phyloP scores from a whole-genome alignment of 2,329 filamentous ascomycete species.

The Diaporthe destruens region DNA sequence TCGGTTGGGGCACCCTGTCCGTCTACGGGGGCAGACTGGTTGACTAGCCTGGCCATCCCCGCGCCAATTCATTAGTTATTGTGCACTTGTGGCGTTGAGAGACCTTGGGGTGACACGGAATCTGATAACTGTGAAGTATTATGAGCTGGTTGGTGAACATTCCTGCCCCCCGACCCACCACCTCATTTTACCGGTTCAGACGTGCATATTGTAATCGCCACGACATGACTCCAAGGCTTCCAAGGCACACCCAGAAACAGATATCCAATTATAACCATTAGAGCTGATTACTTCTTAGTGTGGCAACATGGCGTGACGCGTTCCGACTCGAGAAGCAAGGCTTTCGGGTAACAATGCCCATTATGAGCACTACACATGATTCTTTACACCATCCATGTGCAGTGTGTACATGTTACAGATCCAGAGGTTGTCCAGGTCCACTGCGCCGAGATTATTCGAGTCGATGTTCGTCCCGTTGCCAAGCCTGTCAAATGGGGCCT shows the following conservation, averaged over 20 bases:
- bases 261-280: too few species aligned
- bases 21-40: background rate
- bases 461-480: background rate
- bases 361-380: background rate
- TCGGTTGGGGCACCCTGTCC: background rate
- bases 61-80: background rate
- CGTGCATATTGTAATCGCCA: too few species aligned
- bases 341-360: background rate
- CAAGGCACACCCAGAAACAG: too few species aligned
- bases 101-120: too few species aligned
- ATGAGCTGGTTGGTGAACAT: too few species aligned
- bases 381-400: background rate
- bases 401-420: conserved; percentile 16
- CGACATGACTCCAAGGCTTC: too few species aligned
- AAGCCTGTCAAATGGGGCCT: background rate
- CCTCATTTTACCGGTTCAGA: too few species aligned
- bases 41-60: background rate
- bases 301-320: too few species aligned
- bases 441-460: background rate
- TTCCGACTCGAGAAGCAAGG: background rate
- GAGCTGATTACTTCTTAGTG: too few species aligned
- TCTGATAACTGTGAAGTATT: too few species aligned
- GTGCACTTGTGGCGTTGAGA: too few species aligned
- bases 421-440: conserved; percentile 22
- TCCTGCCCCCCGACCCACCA: too few species aligned